phyloP scores from a whole-genome alignment of 129 eudicot genomes.

The Pittosporum tobira region DNA sequence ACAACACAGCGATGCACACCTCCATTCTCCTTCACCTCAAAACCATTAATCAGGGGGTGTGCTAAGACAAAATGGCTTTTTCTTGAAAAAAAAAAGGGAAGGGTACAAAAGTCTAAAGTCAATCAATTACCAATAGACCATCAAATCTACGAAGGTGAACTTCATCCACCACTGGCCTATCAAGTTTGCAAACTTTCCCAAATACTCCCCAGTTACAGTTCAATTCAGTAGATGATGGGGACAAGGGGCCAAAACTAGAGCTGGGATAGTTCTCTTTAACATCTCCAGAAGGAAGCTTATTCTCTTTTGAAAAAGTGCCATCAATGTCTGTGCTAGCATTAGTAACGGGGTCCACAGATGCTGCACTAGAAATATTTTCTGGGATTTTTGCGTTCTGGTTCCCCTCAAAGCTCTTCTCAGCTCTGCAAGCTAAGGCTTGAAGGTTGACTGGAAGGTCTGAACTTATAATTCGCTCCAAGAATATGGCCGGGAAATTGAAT shows the following conservation, averaged over 20 bases:
- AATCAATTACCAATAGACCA: conserved; percentile 72
- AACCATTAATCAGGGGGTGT: conserved; percentile 14
- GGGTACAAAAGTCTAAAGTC: conserved; percentile 14
- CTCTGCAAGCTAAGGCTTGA: conserved; percentile 87
- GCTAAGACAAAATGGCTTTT: conserved; percentile 6
- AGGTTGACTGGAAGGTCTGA: conserved; percentile 98
- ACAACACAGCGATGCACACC: conserved; percentile 95
- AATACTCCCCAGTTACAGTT: conserved; percentile 79
- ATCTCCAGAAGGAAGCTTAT: conserved; percentile 28
- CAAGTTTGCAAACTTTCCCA: conserved; percentile 69
- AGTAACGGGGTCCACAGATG: conserved; percentile 25
- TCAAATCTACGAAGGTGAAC: conserved; percentile 97
- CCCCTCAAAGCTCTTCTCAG: conserved; percentile 62
- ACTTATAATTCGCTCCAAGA: conserved; percentile 80
- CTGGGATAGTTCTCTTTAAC: conserved; percentile 27
- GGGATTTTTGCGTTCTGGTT: conserved; percentile 26
- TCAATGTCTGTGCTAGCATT: conserved; percentile 18
- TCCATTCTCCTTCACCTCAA: conserved; percentile 77
- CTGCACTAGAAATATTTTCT: conserved; percentile 16
- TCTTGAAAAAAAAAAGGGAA: background rate
- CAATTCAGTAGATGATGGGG: conserved; percentile 46
- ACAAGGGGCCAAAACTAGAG: conserved; percentile 37
- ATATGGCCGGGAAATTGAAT: conserved; percentile 82
- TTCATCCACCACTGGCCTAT: conserved; percentile 77
- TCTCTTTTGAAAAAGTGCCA: conserved; percentile 24